These are phyloP conservation scores for Mallotus nudiflorus DNA, from an alignment of 345 rosid genomes.

Conservation along the genomic window DNA sequence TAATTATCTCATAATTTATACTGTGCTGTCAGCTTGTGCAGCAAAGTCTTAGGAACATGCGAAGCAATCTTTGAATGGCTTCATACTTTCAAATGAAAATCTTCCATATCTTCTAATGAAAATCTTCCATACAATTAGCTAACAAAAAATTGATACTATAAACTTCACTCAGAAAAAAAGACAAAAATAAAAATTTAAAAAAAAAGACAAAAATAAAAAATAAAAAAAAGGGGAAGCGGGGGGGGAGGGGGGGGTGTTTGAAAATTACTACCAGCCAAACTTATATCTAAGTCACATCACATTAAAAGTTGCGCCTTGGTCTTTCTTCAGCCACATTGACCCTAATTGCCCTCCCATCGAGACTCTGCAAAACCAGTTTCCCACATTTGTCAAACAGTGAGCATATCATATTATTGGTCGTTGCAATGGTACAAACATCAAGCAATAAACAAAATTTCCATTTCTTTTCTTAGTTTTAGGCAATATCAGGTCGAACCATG, in stretches of 20 bases:
- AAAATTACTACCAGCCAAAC: constrained; percentile 13
- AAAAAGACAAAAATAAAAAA: background rate
- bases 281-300: constrained; percentile 9
- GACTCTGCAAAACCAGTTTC: constrained; percentile 47
- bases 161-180: constrained; percentile 8
- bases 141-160: constrained; percentile 21
- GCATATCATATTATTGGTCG: background rate
- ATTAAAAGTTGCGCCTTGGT: constrained; percentile 66
- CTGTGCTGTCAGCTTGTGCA: background rate
- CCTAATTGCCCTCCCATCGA: constrained; percentile 90
- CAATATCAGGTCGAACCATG: background rate
- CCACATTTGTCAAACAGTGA: constrained; percentile 3
- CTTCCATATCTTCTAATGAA: constrained; percentile 11
- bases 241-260: too few species aligned
- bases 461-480: background rate
- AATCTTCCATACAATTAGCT: constrained; percentile 22
- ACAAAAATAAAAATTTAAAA: background rate
- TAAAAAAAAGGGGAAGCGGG: too few species aligned
- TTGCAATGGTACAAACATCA: background rate
- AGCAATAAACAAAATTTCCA: background rate
- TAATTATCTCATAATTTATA: background rate
- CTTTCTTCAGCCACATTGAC: constrained; percentile 85
- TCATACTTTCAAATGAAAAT: constrained; percentile 6
- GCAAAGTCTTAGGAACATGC: constrained; percentile 6
- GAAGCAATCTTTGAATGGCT: background rate